Conservation (phyloP, 805 yeast genomes). For the Wickerhamomyces sydowiorum region DNA sequence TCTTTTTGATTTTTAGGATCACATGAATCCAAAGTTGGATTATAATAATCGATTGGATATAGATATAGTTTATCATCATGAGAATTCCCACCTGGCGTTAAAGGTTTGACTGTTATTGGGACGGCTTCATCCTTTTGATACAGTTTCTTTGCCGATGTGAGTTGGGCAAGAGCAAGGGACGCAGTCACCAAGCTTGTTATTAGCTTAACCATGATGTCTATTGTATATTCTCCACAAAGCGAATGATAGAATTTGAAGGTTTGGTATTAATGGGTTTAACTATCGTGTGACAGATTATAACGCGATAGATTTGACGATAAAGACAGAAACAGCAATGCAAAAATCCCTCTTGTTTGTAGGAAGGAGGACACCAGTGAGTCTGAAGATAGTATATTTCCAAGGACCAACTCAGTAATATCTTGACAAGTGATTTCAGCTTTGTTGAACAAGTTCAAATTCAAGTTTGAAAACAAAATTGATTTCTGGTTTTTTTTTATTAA, state of each 20-base stretch:
- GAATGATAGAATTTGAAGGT: not conserved
- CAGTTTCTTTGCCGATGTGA: not conserved
- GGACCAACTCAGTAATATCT: too few species aligned
- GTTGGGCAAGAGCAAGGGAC: not conserved
- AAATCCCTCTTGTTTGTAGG: too few species aligned
- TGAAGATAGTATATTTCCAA: too few species aligned
- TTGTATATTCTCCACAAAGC: not conserved
- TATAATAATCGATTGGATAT: conserved; percentile 20
- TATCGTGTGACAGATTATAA: too few species aligned
- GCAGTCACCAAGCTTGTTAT: not conserved
- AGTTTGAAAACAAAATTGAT: too few species aligned
- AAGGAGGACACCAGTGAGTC: too few species aligned
- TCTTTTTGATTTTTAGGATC: conserved; percentile 4
- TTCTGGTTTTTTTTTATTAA: too few species aligned
- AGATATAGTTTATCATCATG: conserved; percentile 18
- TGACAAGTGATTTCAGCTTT: too few species aligned
- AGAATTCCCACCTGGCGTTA: conserved; percentile 22
- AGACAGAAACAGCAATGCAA: too few species aligned
- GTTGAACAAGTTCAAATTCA: too few species aligned
- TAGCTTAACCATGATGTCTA: not conserved
- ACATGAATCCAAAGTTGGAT: conserved; percentile 18
- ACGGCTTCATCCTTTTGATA: conserved; percentile 15
- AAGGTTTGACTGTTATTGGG: conserved; percentile 15
- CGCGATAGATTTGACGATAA: too few species aligned
- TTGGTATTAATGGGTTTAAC: not conserved